These are phyloP conservation scores for Saccharomycopsis sp. DNA, from an alignment of 805 yeast genomes.

Conservation along the genomic window DNA sequence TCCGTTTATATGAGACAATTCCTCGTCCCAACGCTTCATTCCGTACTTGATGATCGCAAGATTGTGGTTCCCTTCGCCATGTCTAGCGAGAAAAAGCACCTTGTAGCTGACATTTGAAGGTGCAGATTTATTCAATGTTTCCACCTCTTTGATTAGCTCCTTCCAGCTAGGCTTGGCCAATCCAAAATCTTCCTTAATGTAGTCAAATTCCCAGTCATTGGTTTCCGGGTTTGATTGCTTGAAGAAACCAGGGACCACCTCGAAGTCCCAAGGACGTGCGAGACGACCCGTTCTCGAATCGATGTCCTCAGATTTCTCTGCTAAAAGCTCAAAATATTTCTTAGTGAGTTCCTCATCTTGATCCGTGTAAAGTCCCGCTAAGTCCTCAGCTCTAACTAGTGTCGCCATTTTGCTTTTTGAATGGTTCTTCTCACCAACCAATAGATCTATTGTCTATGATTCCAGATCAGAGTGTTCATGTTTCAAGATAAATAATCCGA, in stretches of 20 bases:
- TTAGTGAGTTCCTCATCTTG: conserved; percentile 8
- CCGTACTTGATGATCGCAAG: conserved; percentile 50
- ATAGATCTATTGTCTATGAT: neutral
- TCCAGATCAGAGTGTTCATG: neutral
- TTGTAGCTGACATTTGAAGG: conserved; percentile 34
- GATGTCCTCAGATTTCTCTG: neutral
- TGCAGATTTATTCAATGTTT: conserved; percentile 31
- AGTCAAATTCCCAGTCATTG: conserved; percentile 37
- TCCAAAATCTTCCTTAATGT: conserved; percentile 40
- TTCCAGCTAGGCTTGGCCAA: conserved; percentile 31
- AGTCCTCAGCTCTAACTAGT: conserved; percentile 17
- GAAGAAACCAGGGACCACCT: conserved; percentile 37
- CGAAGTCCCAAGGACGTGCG: conserved; percentile 23
- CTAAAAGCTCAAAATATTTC: conserved; percentile 9
- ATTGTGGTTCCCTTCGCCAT: conserved; percentile 68
- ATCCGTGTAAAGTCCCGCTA: conserved; percentile 7
- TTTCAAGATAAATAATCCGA: neutral
- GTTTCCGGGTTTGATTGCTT: conserved; percentile 38
- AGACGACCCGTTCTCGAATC: conserved; percentile 7
- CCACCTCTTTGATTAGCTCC: conserved; percentile 27
- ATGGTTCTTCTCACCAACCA: no score
- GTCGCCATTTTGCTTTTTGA: neutral
- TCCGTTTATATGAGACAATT: conserved; percentile 46
- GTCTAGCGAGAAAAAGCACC: conserved; percentile 51
- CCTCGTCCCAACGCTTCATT: conserved; percentile 45